Percentiles rank a stretch among this genome's conserved stretches.
Conservation (phyloP, 2,329 filamentous ascomycete genomes). For the Metarhizium guizhouense region DNA sequence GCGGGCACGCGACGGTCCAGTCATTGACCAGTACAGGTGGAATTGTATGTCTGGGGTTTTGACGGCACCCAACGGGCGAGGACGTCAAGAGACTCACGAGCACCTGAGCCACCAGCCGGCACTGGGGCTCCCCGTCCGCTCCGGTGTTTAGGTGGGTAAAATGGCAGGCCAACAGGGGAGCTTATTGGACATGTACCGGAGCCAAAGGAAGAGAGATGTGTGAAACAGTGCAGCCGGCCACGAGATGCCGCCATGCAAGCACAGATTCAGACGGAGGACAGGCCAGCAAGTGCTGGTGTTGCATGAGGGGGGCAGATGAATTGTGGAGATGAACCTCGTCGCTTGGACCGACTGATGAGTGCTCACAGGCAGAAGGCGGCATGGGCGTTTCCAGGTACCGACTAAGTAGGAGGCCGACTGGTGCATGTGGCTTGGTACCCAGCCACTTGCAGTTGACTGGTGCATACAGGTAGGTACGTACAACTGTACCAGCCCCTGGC, state of each 20-base stretch:
- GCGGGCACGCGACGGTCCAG: conserved; percentile 1
- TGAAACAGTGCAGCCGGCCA: not conserved
- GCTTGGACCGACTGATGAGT: too few species aligned
- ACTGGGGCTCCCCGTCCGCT: not conserved
- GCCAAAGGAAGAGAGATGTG: not conserved
- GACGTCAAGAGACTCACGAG: not conserved
- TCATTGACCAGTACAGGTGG: not conserved
- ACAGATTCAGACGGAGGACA: not conserved
- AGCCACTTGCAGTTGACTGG: not conserved
- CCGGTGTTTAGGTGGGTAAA: not conserved
- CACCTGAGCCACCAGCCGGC: not conserved
- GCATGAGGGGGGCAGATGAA: not conserved
- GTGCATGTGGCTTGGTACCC: too few species aligned
- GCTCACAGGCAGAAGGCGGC: too few species aligned
- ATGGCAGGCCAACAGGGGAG: not conserved
- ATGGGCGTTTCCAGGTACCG: too few species aligned
- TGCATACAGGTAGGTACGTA: not conserved
- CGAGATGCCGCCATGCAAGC: not conserved
- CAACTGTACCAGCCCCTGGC: not conserved
- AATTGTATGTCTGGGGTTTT: not conserved
- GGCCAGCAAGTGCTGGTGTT: too few species aligned
- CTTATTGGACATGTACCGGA: not conserved
- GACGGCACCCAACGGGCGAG: not conserved
- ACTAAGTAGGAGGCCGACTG: too few species aligned
- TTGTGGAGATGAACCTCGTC: not conserved